Evolutionary conservation across 148 eudicot genomes (phyloP).

Genomic region (Hydrangea macrophylla): DNA sequence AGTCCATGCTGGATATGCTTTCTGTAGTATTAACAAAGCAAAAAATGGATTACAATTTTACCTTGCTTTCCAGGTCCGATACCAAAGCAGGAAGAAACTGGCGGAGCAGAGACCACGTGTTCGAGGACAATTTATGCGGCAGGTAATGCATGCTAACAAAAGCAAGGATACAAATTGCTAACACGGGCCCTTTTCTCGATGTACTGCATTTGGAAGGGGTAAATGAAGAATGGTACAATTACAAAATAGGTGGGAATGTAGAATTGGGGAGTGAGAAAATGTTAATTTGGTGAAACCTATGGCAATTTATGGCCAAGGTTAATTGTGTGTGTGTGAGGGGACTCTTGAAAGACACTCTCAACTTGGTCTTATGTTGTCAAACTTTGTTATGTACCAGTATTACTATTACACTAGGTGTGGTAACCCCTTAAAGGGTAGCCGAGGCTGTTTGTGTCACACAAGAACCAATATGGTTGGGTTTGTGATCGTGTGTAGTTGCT

Average conservation of each 20-base stretch:
- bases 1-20: too few relatives aligned
- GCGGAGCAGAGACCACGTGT: slow-evolving; percentile 84
- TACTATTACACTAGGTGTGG: neutral
- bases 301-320: neutral
- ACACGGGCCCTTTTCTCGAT: slow-evolving; percentile 21
- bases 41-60: slow-evolving; percentile 8
- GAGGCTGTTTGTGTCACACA: too few relatives aligned
- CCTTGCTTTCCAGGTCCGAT: slow-evolving; percentile 46
- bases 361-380: slow-evolving; percentile 19
- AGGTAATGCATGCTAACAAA: slow-evolving; percentile 31
- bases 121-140: slow-evolving; percentile 63
- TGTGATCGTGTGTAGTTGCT: too few relatives aligned
- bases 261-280: neutral
- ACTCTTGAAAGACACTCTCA: neutral
- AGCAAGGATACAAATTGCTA: slow-evolving; percentile 41
- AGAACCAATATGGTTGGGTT: slow-evolving; percentile 15
- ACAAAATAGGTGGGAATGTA: slow-evolving; percentile 12
- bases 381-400: too few relatives aligned
- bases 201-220: slow-evolving; percentile 12
- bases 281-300: too few relatives aligned
- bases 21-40: too few relatives aligned
- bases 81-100: slow-evolving; percentile 74
- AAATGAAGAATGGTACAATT: slow-evolving; percentile 17
- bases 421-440: neutral
- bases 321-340: neutral